Conservation (phyloP, 305 asterid genomes). For the Solanum aculeatissimum region DNA sequence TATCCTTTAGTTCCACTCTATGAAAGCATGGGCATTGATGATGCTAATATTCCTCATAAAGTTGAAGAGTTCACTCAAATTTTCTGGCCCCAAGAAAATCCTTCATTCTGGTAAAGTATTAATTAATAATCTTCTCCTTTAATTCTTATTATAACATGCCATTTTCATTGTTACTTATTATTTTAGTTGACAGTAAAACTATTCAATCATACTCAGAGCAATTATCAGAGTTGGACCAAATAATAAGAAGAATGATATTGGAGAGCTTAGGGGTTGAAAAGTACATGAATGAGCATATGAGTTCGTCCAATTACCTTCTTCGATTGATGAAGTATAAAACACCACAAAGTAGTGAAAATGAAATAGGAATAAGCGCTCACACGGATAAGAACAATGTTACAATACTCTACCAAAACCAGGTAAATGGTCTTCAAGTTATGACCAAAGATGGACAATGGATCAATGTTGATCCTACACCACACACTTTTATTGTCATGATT, state of each 20-base stretch:
- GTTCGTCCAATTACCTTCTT: conserved; percentile 26
- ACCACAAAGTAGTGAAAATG: conserved; percentile 14
- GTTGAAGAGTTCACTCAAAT: conserved; percentile 14
- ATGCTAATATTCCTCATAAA: conserved; percentile 8
- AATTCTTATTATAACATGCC: neutral
- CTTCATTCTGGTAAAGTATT: conserved; percentile 23
- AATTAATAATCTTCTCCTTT: neutral
- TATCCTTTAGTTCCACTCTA: conserved; percentile 30
- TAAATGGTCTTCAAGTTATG: conserved; percentile 29
- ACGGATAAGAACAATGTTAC: conserved; percentile 29
- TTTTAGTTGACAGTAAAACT: conserved; percentile 19
- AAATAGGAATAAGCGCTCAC: conserved; percentile 29
- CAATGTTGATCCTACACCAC: conserved; percentile 5
- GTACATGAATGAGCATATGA: conserved; percentile 43
- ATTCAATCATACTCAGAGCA: conserved; percentile 22
- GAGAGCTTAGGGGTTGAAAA: conserved; percentile 40
- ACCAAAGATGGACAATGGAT: conserved; percentile 45
- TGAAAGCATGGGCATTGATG: conserved; percentile 46
- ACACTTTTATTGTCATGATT: conserved; percentile 27
- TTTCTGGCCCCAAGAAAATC: conserved; percentile 42
- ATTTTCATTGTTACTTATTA: neutral
- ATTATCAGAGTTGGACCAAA: conserved; percentile 34
- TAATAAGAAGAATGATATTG: conserved; percentile 33
- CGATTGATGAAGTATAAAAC: conserved; percentile 31
- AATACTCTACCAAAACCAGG: conserved; percentile 29